Percentiles rank a stretch among this genome's conserved stretches.
Evolutionary conservation across 345 rosid species (phyloP).

Genomic region (Xanthoceras sorbifolium): DNA sequence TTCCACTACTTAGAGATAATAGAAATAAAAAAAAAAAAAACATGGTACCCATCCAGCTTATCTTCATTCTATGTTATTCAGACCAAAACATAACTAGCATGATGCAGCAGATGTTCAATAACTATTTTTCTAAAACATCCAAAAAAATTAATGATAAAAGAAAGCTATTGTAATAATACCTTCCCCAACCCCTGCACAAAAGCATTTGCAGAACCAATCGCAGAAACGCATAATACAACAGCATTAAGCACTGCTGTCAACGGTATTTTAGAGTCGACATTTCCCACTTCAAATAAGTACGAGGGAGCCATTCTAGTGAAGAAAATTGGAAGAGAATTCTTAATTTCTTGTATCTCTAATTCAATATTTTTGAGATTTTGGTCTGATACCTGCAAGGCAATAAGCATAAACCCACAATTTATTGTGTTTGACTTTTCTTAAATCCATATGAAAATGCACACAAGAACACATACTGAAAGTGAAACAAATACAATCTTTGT

Average conservation of each 20-base stretch:
- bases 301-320: constrained; percentile 62
- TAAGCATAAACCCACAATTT: constrained; percentile 23
- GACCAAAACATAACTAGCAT: neutral
- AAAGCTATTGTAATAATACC: constrained; percentile 36
- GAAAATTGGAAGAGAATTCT: constrained; percentile 54
- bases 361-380: constrained; percentile 49
- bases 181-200: constrained; percentile 51
- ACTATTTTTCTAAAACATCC: neutral
- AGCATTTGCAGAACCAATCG: constrained; percentile 72
- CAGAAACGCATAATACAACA: constrained; percentile 65
- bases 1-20: neutral
- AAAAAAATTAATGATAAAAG: too few relatives aligned
- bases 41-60: neutral
- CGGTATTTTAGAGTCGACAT: constrained; percentile 38
- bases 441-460: neutral
- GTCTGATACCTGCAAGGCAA: constrained; percentile 47
- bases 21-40: neutral
- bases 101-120: neutral
- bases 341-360: constrained; percentile 45
- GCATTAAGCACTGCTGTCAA: constrained; percentile 38
- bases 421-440: neutral
- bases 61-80: neutral
- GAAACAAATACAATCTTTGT: neutral
- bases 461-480: neutral
- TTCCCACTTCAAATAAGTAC: constrained; percentile 50